Base-by-base conservation (phyloP, 1,284 basidiomycete genomes). In the Sporisorium reilianum region DNA sequence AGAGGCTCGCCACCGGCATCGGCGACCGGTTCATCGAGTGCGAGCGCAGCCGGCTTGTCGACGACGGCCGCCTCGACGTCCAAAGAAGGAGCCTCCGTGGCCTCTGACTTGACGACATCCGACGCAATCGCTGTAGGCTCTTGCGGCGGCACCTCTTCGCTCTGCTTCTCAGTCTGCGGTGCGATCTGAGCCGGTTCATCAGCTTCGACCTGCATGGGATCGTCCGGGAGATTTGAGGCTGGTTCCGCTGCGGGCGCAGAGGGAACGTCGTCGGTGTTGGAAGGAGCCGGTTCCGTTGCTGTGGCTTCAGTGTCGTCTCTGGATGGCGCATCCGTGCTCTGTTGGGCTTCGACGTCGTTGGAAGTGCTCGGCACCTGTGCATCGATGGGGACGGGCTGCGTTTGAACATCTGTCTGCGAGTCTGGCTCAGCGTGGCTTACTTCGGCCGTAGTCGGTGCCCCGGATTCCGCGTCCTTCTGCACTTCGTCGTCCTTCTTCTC, bases 151-250 rank as follows among this genome's bases (percentile, higher is more conserved):
- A 16, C 51, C 18, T 53, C 22, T 20, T 34, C 28, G 14, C 18
- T 45, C 32, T 34, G 28, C 26, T 44, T 20, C 8, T 36, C 42
- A 8, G 32, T 14, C 32, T 55, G n/a, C 12, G 42, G 30, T 30
- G 48, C 20, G 30, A 22, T 26, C 41, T 44, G 52, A 23, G 12
- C 22, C 14, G 16, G 12, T 12, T 55, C 42, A 5, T 16, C 42
- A 16, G 32, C 16, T 41, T 32, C 22, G 8, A 18, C 42, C 32
- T 55, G 41, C 53, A 55, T 46, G 5, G 53, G 23, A 14, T 55
- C 41, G 16, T 36, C 32, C 11, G 20, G 10, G 11, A 36, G 28
- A 3, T 36, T 28, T 5, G 36, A 23, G 18, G 20, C 23, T 7
- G 25, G 23, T 11, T 8, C 25, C 7, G n/a, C n/a, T n/a, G 5